Conservation (phyloP, 2,329 filamentous ascomycete species). For the Tolypocladium endophyticum region DNA sequence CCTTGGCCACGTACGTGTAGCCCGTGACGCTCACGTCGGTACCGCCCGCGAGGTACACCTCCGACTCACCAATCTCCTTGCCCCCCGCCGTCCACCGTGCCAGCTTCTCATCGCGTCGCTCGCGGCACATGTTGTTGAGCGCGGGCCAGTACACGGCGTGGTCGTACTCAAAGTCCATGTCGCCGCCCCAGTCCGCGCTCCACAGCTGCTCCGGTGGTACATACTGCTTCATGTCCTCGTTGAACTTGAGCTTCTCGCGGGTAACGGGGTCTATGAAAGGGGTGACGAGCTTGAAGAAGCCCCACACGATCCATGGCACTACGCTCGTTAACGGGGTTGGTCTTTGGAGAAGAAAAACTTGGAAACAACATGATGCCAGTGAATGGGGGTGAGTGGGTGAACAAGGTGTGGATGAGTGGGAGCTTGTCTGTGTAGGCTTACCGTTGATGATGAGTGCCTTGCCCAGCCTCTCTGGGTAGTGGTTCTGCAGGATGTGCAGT, state of each 20-base stretch:
- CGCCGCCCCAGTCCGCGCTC: constrained; percentile 62
- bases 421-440: constrained; percentile 26
- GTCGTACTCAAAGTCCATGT: constrained; percentile 84
- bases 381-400: too few relatives aligned
- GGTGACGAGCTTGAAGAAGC: constrained; percentile 92
- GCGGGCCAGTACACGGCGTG: constrained; percentile 85
- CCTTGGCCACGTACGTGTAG: constrained; percentile 13
- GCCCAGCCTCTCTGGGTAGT: constrained; percentile 89
- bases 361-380: background rate
- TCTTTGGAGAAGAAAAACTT: background rate
- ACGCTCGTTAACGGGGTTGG: background rate
- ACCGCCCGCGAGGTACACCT: constrained; percentile 71
- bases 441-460: constrained; percentile 82
- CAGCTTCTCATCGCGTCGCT: constrained; percentile 50
- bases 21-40: constrained; percentile 24
- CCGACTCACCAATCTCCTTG: constrained; percentile 73
- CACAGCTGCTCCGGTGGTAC: constrained; percentile 76
- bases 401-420: background rate
- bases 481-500: constrained; percentile 84
- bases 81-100: constrained; percentile 73
- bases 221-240: constrained; percentile 77
- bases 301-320: constrained; percentile 86
- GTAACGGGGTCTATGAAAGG: constrained; percentile 96
- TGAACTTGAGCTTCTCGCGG: constrained; percentile 92
- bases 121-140: constrained; percentile 58